Base-by-base conservation (phyloP, 2,329 filamentous ascomycete genomes). In the Hymenoscyphus albidus region DNA sequence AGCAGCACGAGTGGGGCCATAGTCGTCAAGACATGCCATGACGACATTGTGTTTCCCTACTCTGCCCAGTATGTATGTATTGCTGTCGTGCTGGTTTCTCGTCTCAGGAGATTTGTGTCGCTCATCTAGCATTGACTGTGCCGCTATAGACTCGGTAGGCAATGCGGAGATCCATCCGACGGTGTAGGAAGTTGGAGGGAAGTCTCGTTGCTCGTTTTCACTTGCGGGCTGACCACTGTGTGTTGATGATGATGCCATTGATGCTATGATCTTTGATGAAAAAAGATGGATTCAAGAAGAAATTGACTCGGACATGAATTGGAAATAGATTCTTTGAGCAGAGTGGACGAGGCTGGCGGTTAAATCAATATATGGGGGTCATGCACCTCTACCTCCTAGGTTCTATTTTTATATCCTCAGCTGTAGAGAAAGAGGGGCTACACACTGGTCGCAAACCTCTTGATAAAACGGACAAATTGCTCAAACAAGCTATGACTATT, bases 81-180 rank as follows among this genome's bases (percentile, higher is more conserved):
- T 68, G 22, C 2, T 56, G 55, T 68, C 64, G 18, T 60, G 38
- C 13, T 27, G 31, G 14, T 6, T 9, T 35, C 39, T 22, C 4
- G 44, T 38, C 9, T 16, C 72, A 64, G 10, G 40, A 16, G 40
- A 16, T 13, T 42, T 42, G 40, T 58, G 60, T 18, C 31, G 6
- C 5, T 22, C 32, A 13, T 64, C 62, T 12, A 64, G 44, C 57
- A 64, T 60, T 3, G 62, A 62, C 7, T 65, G 68, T 0, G 72
- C 70, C 10, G 72, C 73, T 39, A 66, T 55, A 0, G 73, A 60
- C 39, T 76, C 73, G 9, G 9, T 35, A 7, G 68, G 58, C 10
- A 74, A 54, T 42, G 73, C 71, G 48, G 71, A 74, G 0, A 75
- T 63, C 51, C 70, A 72, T 1, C 69, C 74, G 9, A 75, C 68